Evolutionary conservation across 352 stramenopile genomes (phyloP).

Genomic region (Pythium coloratum): DNA sequence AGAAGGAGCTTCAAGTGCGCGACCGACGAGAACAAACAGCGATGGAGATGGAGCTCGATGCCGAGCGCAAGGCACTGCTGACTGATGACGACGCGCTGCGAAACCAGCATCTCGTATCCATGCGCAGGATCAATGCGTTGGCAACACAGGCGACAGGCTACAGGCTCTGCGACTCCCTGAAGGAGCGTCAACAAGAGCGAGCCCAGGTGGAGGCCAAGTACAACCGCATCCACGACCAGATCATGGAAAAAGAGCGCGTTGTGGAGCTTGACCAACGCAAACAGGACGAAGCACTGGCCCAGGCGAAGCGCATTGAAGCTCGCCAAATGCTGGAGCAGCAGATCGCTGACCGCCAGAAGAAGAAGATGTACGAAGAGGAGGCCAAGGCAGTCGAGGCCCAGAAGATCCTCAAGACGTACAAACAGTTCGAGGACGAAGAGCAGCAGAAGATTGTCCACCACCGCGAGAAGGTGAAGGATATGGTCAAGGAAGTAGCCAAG

Average conservation of each 20-base stretch:
- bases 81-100: conserved; percentile 60
- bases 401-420: conserved; percentile 81
- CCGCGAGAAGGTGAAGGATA: conserved; percentile 42
- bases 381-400: conserved; percentile 73
- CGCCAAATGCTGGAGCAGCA: conserved; percentile 69
- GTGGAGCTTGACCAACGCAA: conserved; percentile 57
- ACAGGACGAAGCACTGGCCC: conserved; percentile 37
- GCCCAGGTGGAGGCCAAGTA: conserved; percentile 52
- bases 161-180: conserved; percentile 58
- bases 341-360: conserved; percentile 65
- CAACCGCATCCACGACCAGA: conserved; percentile 66
- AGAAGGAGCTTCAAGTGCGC: conserved; percentile 73
- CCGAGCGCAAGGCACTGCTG: conserved; percentile 59
- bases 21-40: conserved; percentile 63
- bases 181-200: conserved; percentile 44
- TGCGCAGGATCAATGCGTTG: conserved; percentile 71
- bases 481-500: conserved; percentile 45
- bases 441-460: conserved; percentile 54
- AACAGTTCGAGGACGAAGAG: conserved; percentile 76
- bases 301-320: conserved; percentile 58
- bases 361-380: conserved; percentile 73
- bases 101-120: conserved; percentile 60
- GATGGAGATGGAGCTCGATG: conserved; percentile 73
- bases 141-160: conserved; percentile 63
- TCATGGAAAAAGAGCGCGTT: conserved; percentile 70